A percentile compares a stretch with the other conserved stretches of the same genome.
Conservation (phyloP, 495 filamentous ascomycete genomes). For the Corynascus novoguineensis region DNA sequence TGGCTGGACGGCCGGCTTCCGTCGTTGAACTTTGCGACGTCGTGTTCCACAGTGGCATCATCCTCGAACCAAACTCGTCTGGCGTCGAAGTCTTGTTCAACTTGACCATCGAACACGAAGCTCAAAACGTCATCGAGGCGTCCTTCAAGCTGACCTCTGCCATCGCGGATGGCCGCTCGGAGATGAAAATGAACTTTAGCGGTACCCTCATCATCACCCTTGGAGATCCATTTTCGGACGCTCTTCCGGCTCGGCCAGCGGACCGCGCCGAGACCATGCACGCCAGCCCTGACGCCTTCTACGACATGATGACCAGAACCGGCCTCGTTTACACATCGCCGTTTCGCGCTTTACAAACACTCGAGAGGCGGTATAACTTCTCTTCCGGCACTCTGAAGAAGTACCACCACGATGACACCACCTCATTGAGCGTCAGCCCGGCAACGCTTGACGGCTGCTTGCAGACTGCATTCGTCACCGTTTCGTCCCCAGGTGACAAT, state of each 20-base stretch:
- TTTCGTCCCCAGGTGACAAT: constrained; percentile 41
- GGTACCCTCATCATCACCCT: constrained; percentile 31
- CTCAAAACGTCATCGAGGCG: constrained; percentile 27
- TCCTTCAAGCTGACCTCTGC: constrained; percentile 35
- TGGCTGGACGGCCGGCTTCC: constrained; percentile 29
- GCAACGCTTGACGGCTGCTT: constrained; percentile 45
- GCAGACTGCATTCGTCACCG: constrained; percentile 41
- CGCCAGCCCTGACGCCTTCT: constrained; percentile 37
- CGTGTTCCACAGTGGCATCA: constrained; percentile 44
- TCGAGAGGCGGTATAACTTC: constrained; percentile 45
- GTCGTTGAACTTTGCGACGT: constrained; percentile 38
- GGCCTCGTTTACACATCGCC: constrained; percentile 41
- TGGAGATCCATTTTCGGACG: constrained; percentile 21
- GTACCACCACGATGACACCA: constrained; percentile 29
- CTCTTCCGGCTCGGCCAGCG: constrained; percentile 23
- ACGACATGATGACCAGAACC: constrained; percentile 38
- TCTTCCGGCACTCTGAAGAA: constrained; percentile 34
- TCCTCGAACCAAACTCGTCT: constrained; percentile 40
- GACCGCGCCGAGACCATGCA: constrained; percentile 31
- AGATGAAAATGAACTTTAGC: constrained; percentile 37
- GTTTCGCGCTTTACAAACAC: constrained; percentile 34
- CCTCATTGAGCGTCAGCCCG: constrained; percentile 40
- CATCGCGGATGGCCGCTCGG: constrained; percentile 28
- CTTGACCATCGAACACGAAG: constrained; percentile 20
- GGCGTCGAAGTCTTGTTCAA: constrained; percentile 45